Conservation (phyloP, 73 alveolate genomes). For the Halteria grandinella region DNA sequence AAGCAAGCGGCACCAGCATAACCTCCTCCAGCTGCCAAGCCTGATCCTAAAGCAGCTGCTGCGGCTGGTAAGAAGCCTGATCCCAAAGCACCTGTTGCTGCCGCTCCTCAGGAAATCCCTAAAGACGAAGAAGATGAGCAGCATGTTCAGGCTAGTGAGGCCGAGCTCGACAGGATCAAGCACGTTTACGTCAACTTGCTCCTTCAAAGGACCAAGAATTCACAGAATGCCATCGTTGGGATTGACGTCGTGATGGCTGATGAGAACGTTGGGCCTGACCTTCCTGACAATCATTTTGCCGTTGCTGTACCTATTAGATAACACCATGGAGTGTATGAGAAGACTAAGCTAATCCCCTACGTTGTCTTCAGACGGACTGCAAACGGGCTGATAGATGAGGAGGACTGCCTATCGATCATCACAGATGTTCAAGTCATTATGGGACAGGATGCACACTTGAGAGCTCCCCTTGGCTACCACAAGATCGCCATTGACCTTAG, state of each 20-base stretch:
- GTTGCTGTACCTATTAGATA: constrained; percentile 86
- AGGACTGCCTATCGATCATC: constrained; percentile 84
- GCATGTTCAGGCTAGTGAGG: constrained; percentile 73
- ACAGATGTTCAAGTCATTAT: constrained; percentile 91
- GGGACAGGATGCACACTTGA: constrained; percentile 92
- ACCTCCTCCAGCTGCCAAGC: constrained; percentile 33
- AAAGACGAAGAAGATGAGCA: constrained; percentile 75
- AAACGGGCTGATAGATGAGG: constrained; percentile 86
- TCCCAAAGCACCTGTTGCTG: constrained; percentile 50
- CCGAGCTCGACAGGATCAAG: constrained; percentile 81
- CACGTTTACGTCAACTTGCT: constrained; percentile 81
- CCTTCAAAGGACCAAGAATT: constrained; percentile 66
- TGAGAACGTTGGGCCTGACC: constrained; percentile 88
- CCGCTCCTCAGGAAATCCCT: constrained; percentile 56
- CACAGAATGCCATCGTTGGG: constrained; percentile 80
- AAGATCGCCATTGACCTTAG: constrained; percentile 85
- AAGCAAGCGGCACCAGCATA: constrained; percentile 60
- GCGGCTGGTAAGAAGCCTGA: constrained; percentile 55
- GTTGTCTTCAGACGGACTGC: constrained; percentile 75
- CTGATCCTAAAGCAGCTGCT: constrained; percentile 48
- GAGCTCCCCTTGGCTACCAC: constrained; percentile 89
- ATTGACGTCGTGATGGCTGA: constrained; percentile 83
- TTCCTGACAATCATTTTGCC: constrained; percentile 86
- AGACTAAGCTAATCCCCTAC: constrained; percentile 73
- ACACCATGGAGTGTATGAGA: constrained; percentile 83